These are phyloP conservation scores for Geranium incanum DNA, from an alignment of 441 rosid species.

Conservation along the genomic window DNA sequence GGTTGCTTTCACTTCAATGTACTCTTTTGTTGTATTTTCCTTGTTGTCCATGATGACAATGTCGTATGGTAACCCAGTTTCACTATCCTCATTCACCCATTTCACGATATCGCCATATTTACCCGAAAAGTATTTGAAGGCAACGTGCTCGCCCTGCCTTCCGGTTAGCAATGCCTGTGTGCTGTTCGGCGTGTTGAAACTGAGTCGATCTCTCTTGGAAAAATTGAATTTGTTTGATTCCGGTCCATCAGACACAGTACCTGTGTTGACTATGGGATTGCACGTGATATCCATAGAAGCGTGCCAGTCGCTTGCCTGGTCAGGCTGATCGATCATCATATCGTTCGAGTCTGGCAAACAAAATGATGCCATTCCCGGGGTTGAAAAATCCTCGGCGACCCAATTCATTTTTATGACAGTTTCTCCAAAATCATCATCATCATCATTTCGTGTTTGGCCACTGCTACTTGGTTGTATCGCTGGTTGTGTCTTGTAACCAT, in stretches of 20 bases:
- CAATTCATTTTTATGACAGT: conserved; percentile 21
- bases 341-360: conserved; percentile 19
- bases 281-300: conserved; percentile 23
- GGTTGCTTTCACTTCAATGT: conserved; percentile 90
- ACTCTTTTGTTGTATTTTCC: conserved; percentile 30
- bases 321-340: conserved; percentile 19
- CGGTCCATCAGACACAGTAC: conserved; percentile 23
- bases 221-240: conserved; percentile 30
- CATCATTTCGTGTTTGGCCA: conserved; percentile 22
- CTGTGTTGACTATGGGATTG: conserved; percentile 23
- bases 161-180: conserved; percentile 53
- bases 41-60: conserved; percentile 43
- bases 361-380: conserved; percentile 9
- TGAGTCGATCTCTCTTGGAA: conserved; percentile 49
- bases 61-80: conserved; percentile 83
- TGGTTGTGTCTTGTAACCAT: conserved; percentile 34
- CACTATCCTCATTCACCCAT: conserved; percentile 69
- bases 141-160: conserved; percentile 68
- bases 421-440: conserved; percentile 28
- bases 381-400: conserved; percentile 33
- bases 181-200: conserved; percentile 38
- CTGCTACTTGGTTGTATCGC: conserved; percentile 22
- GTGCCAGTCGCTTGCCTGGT: conserved; percentile 15
- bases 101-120: conserved; percentile 40
- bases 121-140: conserved; percentile 50